phyloP scores from a whole-genome alignment of 352 stramenopile genomes.

The Thraustochytrium striatum region DNA sequence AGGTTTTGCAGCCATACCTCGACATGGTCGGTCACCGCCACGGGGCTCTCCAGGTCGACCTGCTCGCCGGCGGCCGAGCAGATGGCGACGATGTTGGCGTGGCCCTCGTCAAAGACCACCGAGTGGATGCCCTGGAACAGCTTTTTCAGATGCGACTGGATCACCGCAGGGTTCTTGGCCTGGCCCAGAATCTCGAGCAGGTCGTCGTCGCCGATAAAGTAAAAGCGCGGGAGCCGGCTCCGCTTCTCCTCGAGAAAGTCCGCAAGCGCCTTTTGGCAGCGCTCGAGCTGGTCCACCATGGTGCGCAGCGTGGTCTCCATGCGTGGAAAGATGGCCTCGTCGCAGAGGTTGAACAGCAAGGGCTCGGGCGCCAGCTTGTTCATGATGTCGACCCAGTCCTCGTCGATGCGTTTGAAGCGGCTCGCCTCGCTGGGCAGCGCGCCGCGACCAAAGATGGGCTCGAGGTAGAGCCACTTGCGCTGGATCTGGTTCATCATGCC shows the following conservation, averaged over 20 bases:
- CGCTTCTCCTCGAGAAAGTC: constrained; percentile 91
- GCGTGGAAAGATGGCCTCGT: constrained; percentile 81
- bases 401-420: constrained; percentile 83
- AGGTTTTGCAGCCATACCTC: constrained; percentile 88
- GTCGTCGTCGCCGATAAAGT: constrained; percentile 93
- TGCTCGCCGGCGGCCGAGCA: constrained; percentile 71
- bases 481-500: constrained; percentile 82
- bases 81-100: constrained; percentile 80
- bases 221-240: constrained; percentile 86
- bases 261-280: constrained; percentile 84
- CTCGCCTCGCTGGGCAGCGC: constrained; percentile 80
- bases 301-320: constrained; percentile 68
- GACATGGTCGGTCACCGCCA: constrained; percentile 78
- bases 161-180: constrained; percentile 80
- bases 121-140: constrained; percentile 87
- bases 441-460: constrained; percentile 90
- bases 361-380: constrained; percentile 70
- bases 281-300: constrained; percentile 87
- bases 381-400: constrained; percentile 88
- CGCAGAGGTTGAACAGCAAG: constrained; percentile 84
- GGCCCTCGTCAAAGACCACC: constrained; percentile 77
- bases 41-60: constrained; percentile 70
- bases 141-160: constrained; percentile 92
- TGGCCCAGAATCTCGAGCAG: constrained; percentile 90
- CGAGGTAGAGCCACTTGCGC: constrained; percentile 92